Evolutionary conservation across 2,329 filamentous ascomycete genomes (phyloP).

Genomic region (Fusarium metavorans): DNA sequence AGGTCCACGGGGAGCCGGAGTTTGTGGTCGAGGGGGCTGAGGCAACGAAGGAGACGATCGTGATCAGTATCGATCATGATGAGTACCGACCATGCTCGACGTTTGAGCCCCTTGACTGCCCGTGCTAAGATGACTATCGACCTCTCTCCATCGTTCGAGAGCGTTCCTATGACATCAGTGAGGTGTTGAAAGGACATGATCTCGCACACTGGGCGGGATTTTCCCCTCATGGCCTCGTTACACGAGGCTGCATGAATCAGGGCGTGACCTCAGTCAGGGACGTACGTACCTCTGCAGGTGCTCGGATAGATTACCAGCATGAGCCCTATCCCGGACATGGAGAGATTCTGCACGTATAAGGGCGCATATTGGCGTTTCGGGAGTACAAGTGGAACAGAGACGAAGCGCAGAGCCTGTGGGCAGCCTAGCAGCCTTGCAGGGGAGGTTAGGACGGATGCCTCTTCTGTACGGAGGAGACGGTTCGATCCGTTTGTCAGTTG

Average conservation of each 20-base stretch:
- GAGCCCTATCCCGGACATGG: neutral
- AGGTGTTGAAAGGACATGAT: neutral
- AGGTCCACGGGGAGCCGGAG: neutral
- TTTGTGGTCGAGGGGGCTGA: neutral
- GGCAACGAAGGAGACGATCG: neutral
- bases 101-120: neutral
- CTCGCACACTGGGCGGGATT: neutral
- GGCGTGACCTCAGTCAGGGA: neutral
- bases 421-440: constrained; percentile 13
- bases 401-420: constrained; percentile 2
- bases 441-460: neutral
- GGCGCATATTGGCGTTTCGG: constrained; percentile 3
- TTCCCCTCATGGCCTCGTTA: neutral
- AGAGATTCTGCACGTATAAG: constrained; percentile 29
- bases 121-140: neutral
- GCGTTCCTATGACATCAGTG: neutral
- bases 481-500: neutral
- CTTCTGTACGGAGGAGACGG: neutral
- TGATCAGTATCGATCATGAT: neutral
- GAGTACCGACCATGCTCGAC: neutral
- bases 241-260: neutral
- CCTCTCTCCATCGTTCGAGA: neutral
- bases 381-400: constrained; percentile 22
- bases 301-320: constrained; percentile 15
- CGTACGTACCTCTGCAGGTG: neutral